Percentiles rank a stretch among this genome's conserved stretches.
Conservation (phyloP, 2,329 filamentous ascomycete species). For the Diaporthe destruens region DNA sequence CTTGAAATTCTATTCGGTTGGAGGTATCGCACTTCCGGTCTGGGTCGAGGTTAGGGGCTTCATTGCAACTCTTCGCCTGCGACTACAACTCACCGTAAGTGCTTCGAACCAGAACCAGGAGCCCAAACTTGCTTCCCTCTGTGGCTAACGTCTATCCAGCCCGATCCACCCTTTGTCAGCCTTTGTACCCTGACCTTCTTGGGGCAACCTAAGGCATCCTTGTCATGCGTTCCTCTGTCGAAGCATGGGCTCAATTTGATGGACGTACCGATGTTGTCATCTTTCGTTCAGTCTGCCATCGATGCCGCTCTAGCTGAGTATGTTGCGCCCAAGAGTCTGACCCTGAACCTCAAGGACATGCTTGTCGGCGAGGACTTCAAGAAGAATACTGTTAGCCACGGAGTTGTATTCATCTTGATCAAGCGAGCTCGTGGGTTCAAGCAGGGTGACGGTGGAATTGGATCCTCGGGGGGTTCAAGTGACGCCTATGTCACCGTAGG, state of each 20-base stretch:
- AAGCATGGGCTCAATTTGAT: conserved; percentile 79
- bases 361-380: conserved; percentile 83
- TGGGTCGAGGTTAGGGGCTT: conserved; percentile 82
- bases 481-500: conserved; percentile 80
- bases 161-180: conserved; percentile 83
- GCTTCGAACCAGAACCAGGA: background rate
- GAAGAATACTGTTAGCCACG: conserved; percentile 75
- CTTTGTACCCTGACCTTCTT: conserved; percentile 80
- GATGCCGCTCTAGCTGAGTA: conserved; percentile 81
- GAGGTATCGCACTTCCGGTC: conserved; percentile 68
- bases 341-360: conserved; percentile 81
- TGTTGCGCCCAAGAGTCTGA: conserved; percentile 81
- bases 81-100: conserved; percentile 72
- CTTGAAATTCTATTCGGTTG: conserved; percentile 76
- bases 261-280: conserved; percentile 80
- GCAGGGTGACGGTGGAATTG: conserved; percentile 74
- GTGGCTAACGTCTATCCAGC: conserved; percentile 48
- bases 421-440: conserved; percentile 78
- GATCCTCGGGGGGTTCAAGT: conserved; percentile 71
- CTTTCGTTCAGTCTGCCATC: conserved; percentile 80
- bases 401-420: conserved; percentile 75
- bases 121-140: too few species aligned
- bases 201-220: conserved; percentile 78
- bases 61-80: conserved; percentile 76
- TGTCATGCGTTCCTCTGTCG: conserved; percentile 78